Percentiles rank a stretch among this genome's conserved stretches.
These are phyloP conservation scores for Cytospora schulzeri DNA, from an alignment of 2,329 filamentous ascomycete genomes.

Conservation along the genomic window DNA sequence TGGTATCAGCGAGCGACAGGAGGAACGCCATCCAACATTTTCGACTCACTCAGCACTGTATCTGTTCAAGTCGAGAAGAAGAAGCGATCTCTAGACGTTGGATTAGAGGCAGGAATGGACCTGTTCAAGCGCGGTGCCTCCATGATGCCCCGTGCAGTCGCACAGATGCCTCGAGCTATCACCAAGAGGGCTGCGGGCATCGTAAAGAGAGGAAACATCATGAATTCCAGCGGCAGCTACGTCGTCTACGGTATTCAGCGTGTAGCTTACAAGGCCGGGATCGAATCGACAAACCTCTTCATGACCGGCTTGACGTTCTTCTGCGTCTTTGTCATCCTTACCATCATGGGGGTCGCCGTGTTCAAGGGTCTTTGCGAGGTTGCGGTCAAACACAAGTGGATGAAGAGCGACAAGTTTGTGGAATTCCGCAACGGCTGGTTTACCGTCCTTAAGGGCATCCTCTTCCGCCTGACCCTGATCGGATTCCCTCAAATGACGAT, in stretches of 20 bases:
- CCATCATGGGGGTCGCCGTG: conserved; percentile 69
- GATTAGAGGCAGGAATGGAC: conserved; percentile 39
- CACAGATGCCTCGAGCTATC: conserved; percentile 32
- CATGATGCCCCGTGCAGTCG: conserved; percentile 49
- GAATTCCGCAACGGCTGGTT: conserved; percentile 96
- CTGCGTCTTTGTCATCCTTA: conserved; percentile 77
- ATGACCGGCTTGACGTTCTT: conserved; percentile 90
- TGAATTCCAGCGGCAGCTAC: conserved; percentile 56
- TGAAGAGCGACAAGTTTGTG: conserved; percentile 82
- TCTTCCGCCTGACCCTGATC: conserved; percentile 88
- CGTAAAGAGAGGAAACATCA: conserved; percentile 58
- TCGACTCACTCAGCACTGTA: conserved; percentile 71
- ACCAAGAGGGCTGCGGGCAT: conserved; percentile 37
- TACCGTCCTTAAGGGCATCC: conserved; percentile 87
- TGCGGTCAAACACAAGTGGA: conserved; percentile 72
- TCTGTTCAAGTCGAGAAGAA: conserved; percentile 84
- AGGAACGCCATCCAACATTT: conserved; percentile 76
- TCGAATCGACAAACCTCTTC: conserved; percentile 91
- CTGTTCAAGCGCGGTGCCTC: conserved; percentile 58
- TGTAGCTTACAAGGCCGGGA: conserved; percentile 81
- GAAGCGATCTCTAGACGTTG: conserved; percentile 31
- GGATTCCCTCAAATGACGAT: conserved; percentile 91
- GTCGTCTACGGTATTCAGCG: conserved; percentile 82
- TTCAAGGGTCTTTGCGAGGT: conserved; percentile 85
- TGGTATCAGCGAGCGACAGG: conserved; percentile 97